Evolutionary conservation across 257 asterid species (phyloP).

Genomic region (Leonotis leonurus): DNA sequence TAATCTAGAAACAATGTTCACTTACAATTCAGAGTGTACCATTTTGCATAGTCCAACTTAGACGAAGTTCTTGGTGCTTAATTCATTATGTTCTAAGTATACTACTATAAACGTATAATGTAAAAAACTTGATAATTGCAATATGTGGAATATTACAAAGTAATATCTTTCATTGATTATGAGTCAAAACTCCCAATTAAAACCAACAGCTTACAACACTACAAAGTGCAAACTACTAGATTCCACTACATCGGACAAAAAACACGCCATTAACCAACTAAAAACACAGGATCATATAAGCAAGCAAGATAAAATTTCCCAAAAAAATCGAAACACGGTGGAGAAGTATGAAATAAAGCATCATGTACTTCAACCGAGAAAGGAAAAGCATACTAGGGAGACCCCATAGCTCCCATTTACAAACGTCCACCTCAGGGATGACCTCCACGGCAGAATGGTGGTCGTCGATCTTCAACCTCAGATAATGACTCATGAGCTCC

Average conservation of each 20-base stretch:
- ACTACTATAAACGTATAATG: neutral
- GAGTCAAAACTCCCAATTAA: neutral
- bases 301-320: neutral
- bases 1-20: no score
- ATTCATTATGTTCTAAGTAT: neutral
- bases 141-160: neutral
- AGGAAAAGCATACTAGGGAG: conserved; percentile 49
- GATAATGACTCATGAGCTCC: conserved; percentile 61
- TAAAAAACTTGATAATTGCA: neutral
- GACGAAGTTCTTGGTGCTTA: neutral
- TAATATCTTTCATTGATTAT: neutral
- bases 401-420: conserved; percentile 95
- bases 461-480: conserved; percentile 68
- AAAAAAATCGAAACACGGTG: neutral
- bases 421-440: conserved; percentile 73
- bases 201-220: neutral
- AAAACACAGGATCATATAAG: neutral
- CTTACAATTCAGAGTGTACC: no score
- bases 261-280: neutral
- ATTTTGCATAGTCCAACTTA: neutral
- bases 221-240: neutral
- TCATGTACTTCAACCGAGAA: no score
- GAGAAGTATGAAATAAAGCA: no score
- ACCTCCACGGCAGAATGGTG: conserved; percentile 51
- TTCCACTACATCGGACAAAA: neutral